phyloP scores from a whole-genome alignment of 2,329 filamentous ascomycete genomes.

The Ophiostoma quercus region DNA sequence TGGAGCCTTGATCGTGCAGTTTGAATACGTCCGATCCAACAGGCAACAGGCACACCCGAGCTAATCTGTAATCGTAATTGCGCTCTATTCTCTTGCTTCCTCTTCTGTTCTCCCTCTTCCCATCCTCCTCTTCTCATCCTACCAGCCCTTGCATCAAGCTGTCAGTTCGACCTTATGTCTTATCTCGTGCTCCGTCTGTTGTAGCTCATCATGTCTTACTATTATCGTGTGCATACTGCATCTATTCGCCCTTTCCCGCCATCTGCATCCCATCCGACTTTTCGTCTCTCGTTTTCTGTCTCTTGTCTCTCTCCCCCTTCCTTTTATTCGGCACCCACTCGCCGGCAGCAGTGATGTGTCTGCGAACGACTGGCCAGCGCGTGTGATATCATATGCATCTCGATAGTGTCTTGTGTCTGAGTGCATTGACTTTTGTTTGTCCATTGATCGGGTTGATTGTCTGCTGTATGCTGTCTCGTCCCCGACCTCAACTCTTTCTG shows the following conservation, averaged over 20 bases:
- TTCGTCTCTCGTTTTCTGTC: too few relatives aligned
- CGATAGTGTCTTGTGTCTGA: not conserved
- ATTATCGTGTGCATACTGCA: not conserved
- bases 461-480: not conserved
- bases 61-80: not conserved
- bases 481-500: not conserved
- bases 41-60: not conserved
- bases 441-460: not conserved
- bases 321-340: not conserved
- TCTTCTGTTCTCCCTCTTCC: not conserved
- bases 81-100: not conserved
- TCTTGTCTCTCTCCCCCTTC: too few relatives aligned
- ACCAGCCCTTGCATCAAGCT: not conserved
- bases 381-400: not conserved
- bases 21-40: not conserved
- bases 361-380: constrained; percentile 13
- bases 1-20: too few relatives aligned
- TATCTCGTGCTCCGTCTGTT: not conserved
- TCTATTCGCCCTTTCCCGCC: not conserved
- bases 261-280: not conserved
- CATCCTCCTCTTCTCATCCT: not conserved
- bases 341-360: constrained; percentile 10
- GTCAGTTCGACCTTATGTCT: not conserved
- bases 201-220: not conserved
- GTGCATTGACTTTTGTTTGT: not conserved